Percentiles rank a stretch among this genome's conserved stretches.
Evolutionary conservation across 1,284 basidiomycete genomes (phyloP).

Genomic region (Boletus chippewaensis): DNA sequence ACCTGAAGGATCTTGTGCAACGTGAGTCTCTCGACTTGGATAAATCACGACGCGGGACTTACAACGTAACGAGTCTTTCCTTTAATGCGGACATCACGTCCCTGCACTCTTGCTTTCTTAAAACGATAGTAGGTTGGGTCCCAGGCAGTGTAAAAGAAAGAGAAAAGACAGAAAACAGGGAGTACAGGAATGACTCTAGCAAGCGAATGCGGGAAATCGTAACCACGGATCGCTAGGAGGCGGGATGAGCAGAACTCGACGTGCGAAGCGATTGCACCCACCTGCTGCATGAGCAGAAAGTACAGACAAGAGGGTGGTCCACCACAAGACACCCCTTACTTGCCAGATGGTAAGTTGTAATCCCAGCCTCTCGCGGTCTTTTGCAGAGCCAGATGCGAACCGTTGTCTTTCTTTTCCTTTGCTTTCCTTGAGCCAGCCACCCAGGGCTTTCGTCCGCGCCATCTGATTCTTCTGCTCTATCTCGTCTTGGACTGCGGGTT

Average conservation of each 20-base stretch:
- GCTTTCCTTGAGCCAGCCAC: conserved; percentile 57
- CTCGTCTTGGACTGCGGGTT: conserved; percentile 73
- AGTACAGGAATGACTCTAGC: conserved; percentile 26
- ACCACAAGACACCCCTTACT: conserved; percentile 58
- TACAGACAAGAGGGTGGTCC: conserved; percentile 38
- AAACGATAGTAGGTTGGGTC: conserved; percentile 65
- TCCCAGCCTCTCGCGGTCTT: conserved; percentile 38
- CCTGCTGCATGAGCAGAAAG: conserved; percentile 42
- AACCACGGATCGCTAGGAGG: conserved; percentile 22
- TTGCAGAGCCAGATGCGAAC: conserved; percentile 36
- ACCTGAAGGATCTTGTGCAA: conserved; percentile 49
- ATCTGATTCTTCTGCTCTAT: conserved; percentile 72
- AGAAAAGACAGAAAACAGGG: conserved; percentile 46
- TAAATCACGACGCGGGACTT: conserved; percentile 25
- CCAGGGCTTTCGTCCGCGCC: conserved; percentile 74
- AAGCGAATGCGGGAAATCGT: conserved; percentile 21
- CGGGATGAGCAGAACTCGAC: conserved; percentile 7
- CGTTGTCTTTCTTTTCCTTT: conserved; percentile 52
- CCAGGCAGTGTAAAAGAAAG: conserved; percentile 68
- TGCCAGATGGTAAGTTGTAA: conserved; percentile 53
- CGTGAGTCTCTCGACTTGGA: conserved; percentile 1
- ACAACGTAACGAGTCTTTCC: conserved; percentile 62
- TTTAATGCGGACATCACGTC: conserved; percentile 55
- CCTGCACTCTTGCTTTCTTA: conserved; percentile 55
- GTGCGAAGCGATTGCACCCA: conserved; percentile 26